Evolutionary conservation across 2,329 filamentous ascomycete species (phyloP).

Genomic region (Sporothrix brasiliensis): DNA sequence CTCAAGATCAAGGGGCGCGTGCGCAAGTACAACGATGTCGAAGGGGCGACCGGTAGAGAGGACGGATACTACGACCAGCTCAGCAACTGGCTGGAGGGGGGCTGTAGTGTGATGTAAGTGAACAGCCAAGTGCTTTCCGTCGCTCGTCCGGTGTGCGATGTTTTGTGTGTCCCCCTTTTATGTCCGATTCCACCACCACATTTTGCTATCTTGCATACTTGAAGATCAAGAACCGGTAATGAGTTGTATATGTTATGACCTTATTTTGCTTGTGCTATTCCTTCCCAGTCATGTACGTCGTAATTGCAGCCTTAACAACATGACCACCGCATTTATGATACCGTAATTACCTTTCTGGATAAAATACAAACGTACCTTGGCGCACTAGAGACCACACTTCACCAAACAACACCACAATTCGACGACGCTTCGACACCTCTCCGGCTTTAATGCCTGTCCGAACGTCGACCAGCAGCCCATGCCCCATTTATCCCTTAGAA

Average conservation of each 20-base stretch:
- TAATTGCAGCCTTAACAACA: not conserved
- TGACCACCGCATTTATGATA: not conserved
- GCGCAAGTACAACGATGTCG: conserved; percentile 60
- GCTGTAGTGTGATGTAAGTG: conserved; percentile 57
- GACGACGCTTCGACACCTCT: not conserved
- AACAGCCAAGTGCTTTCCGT: not conserved
- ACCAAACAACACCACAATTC: not conserved
- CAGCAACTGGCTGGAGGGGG: conserved; percentile 51
- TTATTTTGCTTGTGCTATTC: not conserved
- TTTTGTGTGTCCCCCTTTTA: not conserved
- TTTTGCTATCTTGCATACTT: conserved; percentile 15
- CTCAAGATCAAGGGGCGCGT: conserved; percentile 76
- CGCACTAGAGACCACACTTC: not conserved
- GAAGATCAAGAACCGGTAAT: not conserved
- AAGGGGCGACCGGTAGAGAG: conserved; percentile 67
- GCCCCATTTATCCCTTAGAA: conserved; percentile 1
- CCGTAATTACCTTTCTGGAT: not conserved
- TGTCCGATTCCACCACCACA: not conserved
- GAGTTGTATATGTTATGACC: not conserved
- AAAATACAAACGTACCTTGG: not conserved
- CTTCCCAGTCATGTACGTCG: not conserved
- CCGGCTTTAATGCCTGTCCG: conserved; percentile 2
- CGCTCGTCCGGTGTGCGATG: not conserved
- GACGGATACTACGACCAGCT: conserved; percentile 76
- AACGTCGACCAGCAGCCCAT: not conserved